Evolutionary conservation across 768 basidiomycete genomes (phyloP), one percentile per base, ranked within the genome.

Genomic region (Leccinum boreale): DNA sequence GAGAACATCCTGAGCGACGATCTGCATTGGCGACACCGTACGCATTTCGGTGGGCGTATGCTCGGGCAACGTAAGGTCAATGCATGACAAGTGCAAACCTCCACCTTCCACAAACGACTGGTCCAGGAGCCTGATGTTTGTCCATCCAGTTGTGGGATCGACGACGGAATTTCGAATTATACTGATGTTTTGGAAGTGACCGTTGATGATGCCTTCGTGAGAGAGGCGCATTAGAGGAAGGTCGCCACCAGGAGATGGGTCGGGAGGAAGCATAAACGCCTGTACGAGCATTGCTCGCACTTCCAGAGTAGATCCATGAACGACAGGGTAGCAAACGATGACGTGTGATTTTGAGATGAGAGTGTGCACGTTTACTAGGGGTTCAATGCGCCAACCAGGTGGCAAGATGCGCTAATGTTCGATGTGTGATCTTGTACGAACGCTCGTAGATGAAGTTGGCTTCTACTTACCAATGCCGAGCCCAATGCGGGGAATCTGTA

Each of bases 91-190:
- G 19, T 11, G 15, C 14, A 47, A 12, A 12, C 31, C 9, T 6
- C n/a, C 5, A 5, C 28, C 19, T 7, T 7, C 51, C 14, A 36
- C 33, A 8, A 53, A 10, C 8, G 2, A 33, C 14, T 36, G 33
- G 12, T 47, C 12, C 1, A 57, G 33, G 19, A 57, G 14, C 19
- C 52, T 29, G 19, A 57, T 36, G 7, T 4, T 46, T 23, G n/a
- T 53, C 9, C 24, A 1, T 2, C 56, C 33, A 4, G 26, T 28
- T 3, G 12, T 21, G 4, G 55, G 9, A 19, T 47, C 15, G 17
- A 47, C n/a, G 4, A 46, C 4, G 9, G 56, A 53, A 47, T 57
- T 57, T 53, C 56, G 51, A 14, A 57, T 15, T 24, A 46, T 31
- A 28, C 33, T n/a, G 15, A 46, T 5, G 9, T 4, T 7, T 1